Percentiles rank a stretch among this genome's conserved stretches.
These are phyloP conservation scores for Kwoniella bestiolae DNA, from an alignment of 768 basidiomycete genomes.

Conservation along the genomic window DNA sequence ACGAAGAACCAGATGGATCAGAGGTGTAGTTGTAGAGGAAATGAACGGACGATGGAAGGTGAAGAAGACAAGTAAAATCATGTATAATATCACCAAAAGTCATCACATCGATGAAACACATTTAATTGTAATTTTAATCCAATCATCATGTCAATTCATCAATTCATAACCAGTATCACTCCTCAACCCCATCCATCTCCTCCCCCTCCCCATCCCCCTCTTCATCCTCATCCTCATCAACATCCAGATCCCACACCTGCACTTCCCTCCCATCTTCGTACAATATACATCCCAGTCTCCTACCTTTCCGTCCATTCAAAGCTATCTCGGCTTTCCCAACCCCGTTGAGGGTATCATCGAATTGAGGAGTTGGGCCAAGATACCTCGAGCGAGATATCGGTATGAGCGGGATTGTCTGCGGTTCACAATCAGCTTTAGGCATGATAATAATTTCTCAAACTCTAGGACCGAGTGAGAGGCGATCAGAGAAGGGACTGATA, in stretches of 20 bases:
- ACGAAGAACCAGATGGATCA: slow-evolving; percentile 34
- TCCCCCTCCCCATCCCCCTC: slow-evolving; percentile 26
- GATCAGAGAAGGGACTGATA: too few species aligned
- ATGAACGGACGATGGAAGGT: not conserved
- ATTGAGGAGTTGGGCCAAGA: not conserved
- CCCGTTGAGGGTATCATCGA: not conserved
- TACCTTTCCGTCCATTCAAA: slow-evolving; percentile 39
- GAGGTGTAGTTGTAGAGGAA: slow-evolving; percentile 1
- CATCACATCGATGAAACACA: not conserved
- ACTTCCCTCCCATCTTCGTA: slow-evolving; percentile 30
- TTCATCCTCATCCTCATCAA: slow-evolving; percentile 34
- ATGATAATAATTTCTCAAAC: not conserved
- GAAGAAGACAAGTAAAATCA: not conserved
- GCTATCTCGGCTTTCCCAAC: slow-evolving; percentile 18
- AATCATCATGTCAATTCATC: too few species aligned
- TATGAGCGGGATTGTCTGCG: not conserved
- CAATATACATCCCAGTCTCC: slow-evolving; percentile 40
- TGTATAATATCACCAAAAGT: not conserved
- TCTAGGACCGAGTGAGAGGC: not conserved
- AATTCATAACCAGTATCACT: too few species aligned
- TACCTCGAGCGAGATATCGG: slow-evolving; percentile 14
- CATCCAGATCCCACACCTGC: slow-evolving; percentile 40
- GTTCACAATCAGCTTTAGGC: not conserved
- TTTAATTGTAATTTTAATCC: too few species aligned
- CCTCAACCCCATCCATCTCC: slow-evolving; percentile 12